These are phyloP conservation scores for Alisma plantagoaquatica DNA, from an alignment of 106 monocot species.

Conservation along the genomic window DNA sequence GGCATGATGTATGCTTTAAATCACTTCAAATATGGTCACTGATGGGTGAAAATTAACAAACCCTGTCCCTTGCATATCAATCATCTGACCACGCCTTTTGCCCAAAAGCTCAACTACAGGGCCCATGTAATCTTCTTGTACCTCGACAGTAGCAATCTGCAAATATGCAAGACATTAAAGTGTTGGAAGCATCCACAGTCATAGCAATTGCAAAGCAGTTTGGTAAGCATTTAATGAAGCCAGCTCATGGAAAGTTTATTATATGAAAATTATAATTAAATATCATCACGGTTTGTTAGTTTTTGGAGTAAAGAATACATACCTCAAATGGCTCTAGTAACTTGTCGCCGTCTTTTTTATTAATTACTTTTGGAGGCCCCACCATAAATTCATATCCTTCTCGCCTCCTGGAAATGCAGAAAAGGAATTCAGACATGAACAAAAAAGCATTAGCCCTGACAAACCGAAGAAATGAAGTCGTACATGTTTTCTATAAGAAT, in stretches of 20 bases:
- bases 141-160: conserved; percentile 95
- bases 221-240: no score
- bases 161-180: conserved; percentile 4
- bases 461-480: not conserved
- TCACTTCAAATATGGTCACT: no score
- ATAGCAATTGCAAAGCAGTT: not conserved
- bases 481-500: conserved; percentile 98
- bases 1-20: no score
- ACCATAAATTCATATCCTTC: conserved; percentile 99
- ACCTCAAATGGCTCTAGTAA: conserved; percentile 95
- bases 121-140: conserved; percentile 80
- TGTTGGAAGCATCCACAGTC: no score
- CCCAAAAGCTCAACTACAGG: conserved; percentile 93
- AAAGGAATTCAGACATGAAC: not conserved
- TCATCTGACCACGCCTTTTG: conserved; percentile 88
- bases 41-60: no score
- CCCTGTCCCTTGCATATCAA: conserved; percentile 92
- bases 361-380: conserved; percentile 96
- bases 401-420: conserved; percentile 50
- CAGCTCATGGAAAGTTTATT: not conserved
- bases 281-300: not conserved
- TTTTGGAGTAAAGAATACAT: not conserved
- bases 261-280: not conserved
- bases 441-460: not conserved
- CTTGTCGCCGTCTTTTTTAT: conserved; percentile 64